Percentiles rank a stretch among this genome's conserved stretches.
These are phyloP conservation scores for Cyberlindnera mrakii DNA, from an alignment of 805 yeast species.

Conservation along the genomic window DNA sequence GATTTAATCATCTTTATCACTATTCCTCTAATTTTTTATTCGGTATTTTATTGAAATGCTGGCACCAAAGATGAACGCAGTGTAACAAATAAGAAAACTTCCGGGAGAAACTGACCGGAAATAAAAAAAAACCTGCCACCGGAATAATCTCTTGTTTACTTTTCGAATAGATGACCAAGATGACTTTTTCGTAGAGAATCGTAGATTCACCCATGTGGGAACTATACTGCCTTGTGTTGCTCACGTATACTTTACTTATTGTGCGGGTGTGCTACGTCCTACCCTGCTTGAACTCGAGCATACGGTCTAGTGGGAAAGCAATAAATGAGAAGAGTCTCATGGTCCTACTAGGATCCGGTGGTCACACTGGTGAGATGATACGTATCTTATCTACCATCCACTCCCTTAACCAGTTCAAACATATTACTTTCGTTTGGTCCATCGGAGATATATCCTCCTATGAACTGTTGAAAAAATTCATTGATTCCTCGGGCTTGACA, in stretches of 20 bases:
- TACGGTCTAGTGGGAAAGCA: neutral
- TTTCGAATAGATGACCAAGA: too few species aligned
- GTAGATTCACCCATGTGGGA: conserved; percentile 5
- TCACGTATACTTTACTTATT: conserved; percentile 5
- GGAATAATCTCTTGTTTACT: too few species aligned
- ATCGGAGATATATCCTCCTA: conserved; percentile 48
- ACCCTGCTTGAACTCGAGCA: conserved; percentile 9
- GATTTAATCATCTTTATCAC: conserved; percentile 47
- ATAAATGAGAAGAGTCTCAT: conserved; percentile 14
- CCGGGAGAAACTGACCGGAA: too few species aligned
- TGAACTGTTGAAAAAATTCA: conserved; percentile 19
- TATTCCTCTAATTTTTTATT: too few species aligned
- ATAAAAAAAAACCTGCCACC: too few species aligned
- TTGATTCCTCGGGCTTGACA: conserved; percentile 10
- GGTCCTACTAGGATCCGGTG: conserved; percentile 83
- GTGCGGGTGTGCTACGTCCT: conserved; percentile 10
- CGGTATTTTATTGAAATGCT: neutral
- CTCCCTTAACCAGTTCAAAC: conserved; percentile 1
- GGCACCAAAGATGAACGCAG: neutral
- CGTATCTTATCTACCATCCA: conserved; percentile 44
- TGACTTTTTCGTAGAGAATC: neutral
- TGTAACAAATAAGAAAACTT: too few species aligned
- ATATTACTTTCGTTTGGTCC: conserved; percentile 33
- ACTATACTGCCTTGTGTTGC: conserved; percentile 2
- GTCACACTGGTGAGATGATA: conserved; percentile 96